These are phyloP conservation scores for Prunus padus DNA, from an alignment of 306 rosid genomes.

Conservation along the genomic window DNA sequence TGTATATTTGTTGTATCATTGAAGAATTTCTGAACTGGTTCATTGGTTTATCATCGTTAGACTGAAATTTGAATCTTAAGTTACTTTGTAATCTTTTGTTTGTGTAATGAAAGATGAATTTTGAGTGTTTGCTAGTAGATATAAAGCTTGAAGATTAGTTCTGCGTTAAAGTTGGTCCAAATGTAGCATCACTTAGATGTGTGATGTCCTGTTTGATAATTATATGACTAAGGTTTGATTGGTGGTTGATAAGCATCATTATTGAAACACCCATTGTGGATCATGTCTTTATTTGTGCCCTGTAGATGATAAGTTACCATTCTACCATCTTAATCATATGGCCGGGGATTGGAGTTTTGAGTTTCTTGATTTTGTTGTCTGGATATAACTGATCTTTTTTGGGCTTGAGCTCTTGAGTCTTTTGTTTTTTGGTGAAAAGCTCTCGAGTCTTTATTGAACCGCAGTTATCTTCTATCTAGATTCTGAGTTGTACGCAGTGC, in stretches of 20 bases:
- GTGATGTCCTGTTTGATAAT: background rate
- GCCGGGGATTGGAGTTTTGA: background rate
- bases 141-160: background rate
- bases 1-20: slow-evolving; percentile 3
- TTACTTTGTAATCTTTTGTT: background rate
- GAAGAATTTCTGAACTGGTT: background rate
- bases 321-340: background rate
- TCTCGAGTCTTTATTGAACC: background rate
- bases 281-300: background rate
- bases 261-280: background rate
- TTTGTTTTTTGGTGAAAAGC: too few relatives aligned
- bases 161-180: background rate
- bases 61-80: background rate
- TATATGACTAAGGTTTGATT: background rate
- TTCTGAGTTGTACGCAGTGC: background rate
- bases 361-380: background rate
- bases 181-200: background rate
- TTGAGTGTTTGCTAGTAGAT: background rate
- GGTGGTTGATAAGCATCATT: background rate
- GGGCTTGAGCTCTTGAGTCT: background rate
- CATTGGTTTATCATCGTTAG: background rate
- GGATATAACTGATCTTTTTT: too few relatives aligned
- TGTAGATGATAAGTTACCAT: background rate
- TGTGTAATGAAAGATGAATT: background rate
- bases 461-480: background rate